Base-by-base conservation (phyloP, 352 stramenopile species). In the Phytopythium litorale region DNA sequence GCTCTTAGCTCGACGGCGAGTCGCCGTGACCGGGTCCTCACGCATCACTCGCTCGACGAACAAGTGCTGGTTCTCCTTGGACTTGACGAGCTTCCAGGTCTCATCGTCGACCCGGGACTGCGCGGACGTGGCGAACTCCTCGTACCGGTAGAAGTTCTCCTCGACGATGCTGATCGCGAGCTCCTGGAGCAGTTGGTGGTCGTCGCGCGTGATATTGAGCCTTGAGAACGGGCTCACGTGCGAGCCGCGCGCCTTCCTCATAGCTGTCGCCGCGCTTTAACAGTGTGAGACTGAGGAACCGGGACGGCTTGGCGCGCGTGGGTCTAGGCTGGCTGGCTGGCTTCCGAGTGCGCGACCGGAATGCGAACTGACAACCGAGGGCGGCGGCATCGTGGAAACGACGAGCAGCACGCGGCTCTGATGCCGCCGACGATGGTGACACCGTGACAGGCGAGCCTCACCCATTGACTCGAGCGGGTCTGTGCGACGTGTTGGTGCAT, bases 11-110 rank as follows among this genome's bases (percentile, higher is more conserved):
- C 52, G 52, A 1, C 32, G 28, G 18, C 52, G 52, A 4, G 30
- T 11, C 3, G 9, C 3, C 19, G 28, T 43, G n/a, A 49, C 55
- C 19, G 62, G 54, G 0, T 45, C 51, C 19, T 58, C 35, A 12
- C 32, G 35, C 19, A 19, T 15, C 52, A 49, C 40, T 2, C 66
- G 68, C 42, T 84, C 71, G 9, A 62, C 71, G 49, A 73, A 87
- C 3, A 87, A 58, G 50, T 77, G 67, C 13, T 84, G 53, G 16
- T 75, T 65, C n/a, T 78, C 72, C 38, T 72, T 76, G 18, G 73
- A 74, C 23, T 71, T 72, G 54, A 75, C 59, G 7, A 67, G 60
- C 45, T 82, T 75, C 75, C 75, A 87, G 15, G 60, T 67, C 1
- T 61, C 63, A 1, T 63, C 53, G 61, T 87, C 68, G 25, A 84